Evolutionary conservation across 2,329 filamentous ascomycete genomes (phyloP), one percentile per base, ranked within the genome.

Genomic region (Sclerotinia borealis): DNA sequence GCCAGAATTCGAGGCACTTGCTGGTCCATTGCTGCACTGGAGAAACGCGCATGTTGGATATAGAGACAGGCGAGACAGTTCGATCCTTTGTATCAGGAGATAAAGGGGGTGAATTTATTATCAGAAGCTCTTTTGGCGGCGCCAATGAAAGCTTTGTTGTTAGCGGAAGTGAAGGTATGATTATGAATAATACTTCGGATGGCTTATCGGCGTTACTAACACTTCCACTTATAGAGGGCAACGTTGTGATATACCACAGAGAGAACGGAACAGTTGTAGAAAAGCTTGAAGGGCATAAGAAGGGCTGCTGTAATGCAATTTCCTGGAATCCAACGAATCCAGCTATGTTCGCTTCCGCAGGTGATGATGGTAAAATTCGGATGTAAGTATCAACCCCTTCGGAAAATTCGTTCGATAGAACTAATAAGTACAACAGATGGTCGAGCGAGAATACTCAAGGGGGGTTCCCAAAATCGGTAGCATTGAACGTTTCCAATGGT

Each of bases 121-220:
- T 99, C 64, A 84, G 93, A 58, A 90, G 88, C 71, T 80, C 82
- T 0, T 95, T 97, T 76, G 95, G 95, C 22, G 95, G 95, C 37
- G 93, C 93, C 1, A 88, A 91, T 64, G 92, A 97, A 77, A 93
- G 89, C 74, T 97, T 97, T 75, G 89, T 98, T 11, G 81, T 96
- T 34, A 93, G 91, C 71, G 95, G 95, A 13, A 96, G 92, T 71
- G 92, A 97, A 83, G 90, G 91, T 92, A 78, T 72, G 80, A 70
- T 41, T 41, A 78, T 72, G 80, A 70, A 39, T 41, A 34, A 52
- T 52, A n/a, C n/a, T 17, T 45, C 13, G 27, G 37, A 37, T 51
- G 15, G 41, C 34, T 48, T 15, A 39, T 41, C 19, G 25, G 17
- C 27, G 22, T n/a, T 36, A 43, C 55, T 56, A 64, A 55, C 63